Conservation (phyloP, 768 basidiomycete genomes). For the Naganishia onofrii region DNA sequence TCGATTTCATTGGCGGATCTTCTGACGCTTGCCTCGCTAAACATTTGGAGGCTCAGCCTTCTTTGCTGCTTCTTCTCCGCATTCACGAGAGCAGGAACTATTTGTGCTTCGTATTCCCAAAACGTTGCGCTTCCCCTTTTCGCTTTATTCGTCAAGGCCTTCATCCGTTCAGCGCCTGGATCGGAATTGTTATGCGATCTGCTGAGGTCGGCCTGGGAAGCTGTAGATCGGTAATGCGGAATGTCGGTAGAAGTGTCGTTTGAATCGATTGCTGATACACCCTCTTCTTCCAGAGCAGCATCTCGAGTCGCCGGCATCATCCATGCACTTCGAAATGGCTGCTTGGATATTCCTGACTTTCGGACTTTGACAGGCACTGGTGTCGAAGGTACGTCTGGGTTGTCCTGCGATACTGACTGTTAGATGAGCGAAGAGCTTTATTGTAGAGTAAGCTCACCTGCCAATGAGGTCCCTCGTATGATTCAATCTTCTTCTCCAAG, state of each 20-base stretch:
- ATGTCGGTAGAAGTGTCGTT: not conserved
- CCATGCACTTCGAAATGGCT: not conserved
- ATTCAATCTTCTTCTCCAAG: slow-evolving; percentile 23
- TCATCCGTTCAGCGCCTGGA: not conserved
- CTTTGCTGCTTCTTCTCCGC: slow-evolving; percentile 18
- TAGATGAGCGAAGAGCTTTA: not conserved
- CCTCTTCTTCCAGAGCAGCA: not conserved
- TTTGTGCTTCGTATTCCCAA: slow-evolving; percentile 20
- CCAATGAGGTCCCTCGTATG: slow-evolving; percentile 20
- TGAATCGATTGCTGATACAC: not conserved
- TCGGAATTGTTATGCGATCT: not conserved
- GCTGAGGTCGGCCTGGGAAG: too few relatives aligned
- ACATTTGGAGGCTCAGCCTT: not conserved
- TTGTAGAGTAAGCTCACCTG: not conserved
- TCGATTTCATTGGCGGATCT: not conserved
- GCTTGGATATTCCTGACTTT: not conserved
- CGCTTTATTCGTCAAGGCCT: not conserved
- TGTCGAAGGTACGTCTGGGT: slow-evolving; percentile 18
- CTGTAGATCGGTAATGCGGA: too few relatives aligned
- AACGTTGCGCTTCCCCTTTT: slow-evolving; percentile 5
- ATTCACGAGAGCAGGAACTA: slow-evolving; percentile 19
- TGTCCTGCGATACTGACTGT: not conserved
- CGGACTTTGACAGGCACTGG: slow-evolving; percentile 17
- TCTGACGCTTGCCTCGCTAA: not conserved
- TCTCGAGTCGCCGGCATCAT: not conserved